Percentiles rank a stretch among this genome's conserved stretches.
Conservation (phyloP, 306 rosid genomes). For the Malus sieversii region DNA sequence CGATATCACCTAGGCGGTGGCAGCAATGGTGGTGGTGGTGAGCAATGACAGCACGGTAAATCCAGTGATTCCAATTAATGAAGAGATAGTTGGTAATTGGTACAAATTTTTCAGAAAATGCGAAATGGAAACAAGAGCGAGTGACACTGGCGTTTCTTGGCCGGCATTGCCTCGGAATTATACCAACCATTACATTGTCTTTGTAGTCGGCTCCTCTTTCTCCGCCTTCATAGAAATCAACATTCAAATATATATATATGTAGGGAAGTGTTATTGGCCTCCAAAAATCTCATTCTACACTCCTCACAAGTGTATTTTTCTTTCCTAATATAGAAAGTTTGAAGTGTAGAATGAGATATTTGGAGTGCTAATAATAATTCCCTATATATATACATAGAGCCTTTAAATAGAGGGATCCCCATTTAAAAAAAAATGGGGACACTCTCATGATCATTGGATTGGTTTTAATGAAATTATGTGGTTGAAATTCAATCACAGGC, state of each 20-base stretch:
- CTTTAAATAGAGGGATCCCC: too few species aligned
- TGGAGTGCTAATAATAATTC: too few species aligned
- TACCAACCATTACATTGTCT: not conserved
- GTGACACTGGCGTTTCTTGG: slow-evolving; percentile 14
- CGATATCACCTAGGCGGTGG: slow-evolving; percentile 26
- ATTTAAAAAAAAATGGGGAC: too few species aligned
- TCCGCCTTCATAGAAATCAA: slow-evolving; percentile 16
- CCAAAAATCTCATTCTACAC: too few species aligned
- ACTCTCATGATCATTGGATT: too few species aligned
- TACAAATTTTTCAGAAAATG: not conserved
- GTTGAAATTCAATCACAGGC: too few species aligned
- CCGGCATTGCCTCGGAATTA: slow-evolving; percentile 34
- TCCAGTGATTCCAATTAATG: not conserved
- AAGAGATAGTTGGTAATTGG: not conserved
- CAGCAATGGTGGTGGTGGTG: slow-evolving; percentile 2
- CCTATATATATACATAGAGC: too few species aligned
- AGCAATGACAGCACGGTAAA: not conserved
- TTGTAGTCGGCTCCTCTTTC: slow-evolving; percentile 15
- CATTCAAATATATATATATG: not conserved
- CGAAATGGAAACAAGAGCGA: not conserved
- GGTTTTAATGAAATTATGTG: too few species aligned
- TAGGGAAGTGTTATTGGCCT: too few species aligned
- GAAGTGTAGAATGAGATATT: too few species aligned
- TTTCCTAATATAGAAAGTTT: too few species aligned
- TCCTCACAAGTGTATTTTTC: too few species aligned